A percentile compares a stretch with the other conserved stretches of the same genome.
Conservation (phyloP, 441 rosid species). For the Biscutella laevigata region DNA sequence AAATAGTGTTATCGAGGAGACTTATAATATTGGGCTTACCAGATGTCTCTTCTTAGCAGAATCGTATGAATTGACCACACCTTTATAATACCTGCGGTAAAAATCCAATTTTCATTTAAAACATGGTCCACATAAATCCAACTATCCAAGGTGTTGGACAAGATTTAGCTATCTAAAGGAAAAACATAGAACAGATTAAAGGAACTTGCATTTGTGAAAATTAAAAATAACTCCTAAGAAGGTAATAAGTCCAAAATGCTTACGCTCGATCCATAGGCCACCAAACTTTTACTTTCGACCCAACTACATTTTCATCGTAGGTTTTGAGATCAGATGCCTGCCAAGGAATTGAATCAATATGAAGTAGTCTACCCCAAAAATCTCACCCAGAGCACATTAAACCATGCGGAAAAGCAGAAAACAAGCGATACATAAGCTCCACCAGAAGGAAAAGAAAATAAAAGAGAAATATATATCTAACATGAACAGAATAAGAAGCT, state of each 20-base stretch:
- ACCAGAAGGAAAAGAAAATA: neutral
- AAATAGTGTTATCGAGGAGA: neutral
- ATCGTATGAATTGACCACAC: constrained; percentile 55
- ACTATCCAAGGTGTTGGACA: constrained; percentile 3
- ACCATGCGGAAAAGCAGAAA: neutral
- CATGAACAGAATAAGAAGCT: constrained; percentile 3
- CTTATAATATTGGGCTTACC: constrained; percentile 38
- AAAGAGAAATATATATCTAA: neutral
- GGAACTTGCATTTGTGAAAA: neutral
- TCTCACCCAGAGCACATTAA: neutral
- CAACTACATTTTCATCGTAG: constrained; percentile 49
- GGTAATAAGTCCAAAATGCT: constrained; percentile 23
- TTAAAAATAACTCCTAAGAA: constrained; percentile 2
- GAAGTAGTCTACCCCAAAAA: constrained; percentile 12
- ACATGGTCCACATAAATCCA: neutral
- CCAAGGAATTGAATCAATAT: constrained; percentile 18
- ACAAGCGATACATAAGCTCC: neutral
- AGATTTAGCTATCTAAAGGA: neutral
- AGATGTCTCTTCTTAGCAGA: constrained; percentile 59
- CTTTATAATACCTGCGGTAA: constrained; percentile 66
- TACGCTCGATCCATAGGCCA: constrained; percentile 87
- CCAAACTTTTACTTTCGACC: constrained; percentile 72
- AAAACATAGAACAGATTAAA: neutral
- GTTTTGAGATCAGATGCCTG: constrained; percentile 50
- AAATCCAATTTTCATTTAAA: neutral